Evolutionary conservation across 176 grass and related monocot species (phyloP).

Genomic region (sorghum (Sorghum bicolor)): DNA sequence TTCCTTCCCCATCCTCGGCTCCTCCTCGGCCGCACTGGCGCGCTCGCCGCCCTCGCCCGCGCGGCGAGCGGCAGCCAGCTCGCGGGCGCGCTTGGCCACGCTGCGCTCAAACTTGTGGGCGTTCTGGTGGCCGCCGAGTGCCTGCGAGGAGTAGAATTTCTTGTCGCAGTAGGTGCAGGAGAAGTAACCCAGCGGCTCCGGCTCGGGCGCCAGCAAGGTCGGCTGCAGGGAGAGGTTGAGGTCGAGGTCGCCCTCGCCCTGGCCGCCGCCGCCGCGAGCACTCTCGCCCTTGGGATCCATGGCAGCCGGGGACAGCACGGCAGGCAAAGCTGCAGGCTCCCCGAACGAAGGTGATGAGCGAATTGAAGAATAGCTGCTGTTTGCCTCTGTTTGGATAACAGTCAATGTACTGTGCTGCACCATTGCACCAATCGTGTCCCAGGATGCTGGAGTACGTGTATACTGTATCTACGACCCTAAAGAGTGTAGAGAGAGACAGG

Average conservation of each 20-base stretch:
- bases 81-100: constrained; percentile 50
- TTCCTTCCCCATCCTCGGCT: constrained; percentile 9
- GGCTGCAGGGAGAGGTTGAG: constrained; percentile 62
- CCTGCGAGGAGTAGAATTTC: constrained; percentile 89
- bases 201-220: constrained; percentile 13
- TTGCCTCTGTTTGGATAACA: constrained; percentile 12
- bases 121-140: constrained; percentile 92
- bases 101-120: constrained; percentile 89
- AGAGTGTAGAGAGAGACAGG: background rate
- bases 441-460: constrained; percentile 1
- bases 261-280: background rate
- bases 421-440: background rate
- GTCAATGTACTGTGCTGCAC: constrained; percentile 4
- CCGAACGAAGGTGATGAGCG: constrained; percentile 10
- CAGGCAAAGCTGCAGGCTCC: background rate
- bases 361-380: background rate
- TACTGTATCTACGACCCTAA: constrained; percentile 6
- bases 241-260: constrained; percentile 38
- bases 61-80: constrained; percentile 36
- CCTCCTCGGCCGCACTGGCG: background rate
- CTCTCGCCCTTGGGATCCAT: constrained; percentile 40
- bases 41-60: background rate
- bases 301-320: background rate
- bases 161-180: constrained; percentile 78
- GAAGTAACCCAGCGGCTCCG: constrained; percentile 54